A percentile compares a stretch with the other conserved stretches of the same genome.
Conservation (phyloP, 1,284 basidiomycete species). For the Agaricales sp. region DNA sequence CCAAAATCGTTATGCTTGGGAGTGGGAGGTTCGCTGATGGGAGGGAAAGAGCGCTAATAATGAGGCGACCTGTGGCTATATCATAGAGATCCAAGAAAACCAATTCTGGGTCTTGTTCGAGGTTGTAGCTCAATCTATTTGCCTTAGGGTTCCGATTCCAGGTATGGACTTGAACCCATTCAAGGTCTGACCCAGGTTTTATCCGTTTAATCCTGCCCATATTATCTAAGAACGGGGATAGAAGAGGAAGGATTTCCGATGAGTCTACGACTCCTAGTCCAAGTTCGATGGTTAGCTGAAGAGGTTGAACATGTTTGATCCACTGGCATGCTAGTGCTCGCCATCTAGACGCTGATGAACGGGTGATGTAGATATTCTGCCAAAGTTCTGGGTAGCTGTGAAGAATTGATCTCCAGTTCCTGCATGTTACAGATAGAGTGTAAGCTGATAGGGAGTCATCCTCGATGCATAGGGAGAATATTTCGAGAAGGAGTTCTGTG, state of each 20-base stretch:
- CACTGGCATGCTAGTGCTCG: slow-evolving; percentile 40
- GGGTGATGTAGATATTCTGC: slow-evolving; percentile 43
- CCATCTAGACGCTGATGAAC: slow-evolving; percentile 25
- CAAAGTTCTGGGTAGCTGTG: slow-evolving; percentile 44
- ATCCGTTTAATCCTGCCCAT: neutral
- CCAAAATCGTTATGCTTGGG: neutral
- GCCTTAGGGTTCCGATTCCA: slow-evolving; percentile 23
- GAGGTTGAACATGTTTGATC: slow-evolving; percentile 37
- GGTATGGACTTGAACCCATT: slow-evolving; percentile 45
- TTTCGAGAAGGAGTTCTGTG: slow-evolving; percentile 51
- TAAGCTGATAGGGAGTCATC: slow-evolving; percentile 35
- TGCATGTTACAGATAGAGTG: slow-evolving; percentile 40
- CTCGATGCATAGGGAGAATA: slow-evolving; percentile 38
- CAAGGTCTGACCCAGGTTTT: slow-evolving; percentile 20
- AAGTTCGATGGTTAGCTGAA: slow-evolving; percentile 45
- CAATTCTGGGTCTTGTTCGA: slow-evolving; percentile 9
- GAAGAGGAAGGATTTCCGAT: slow-evolving; percentile 46
- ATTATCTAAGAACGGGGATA: slow-evolving; percentile 45
- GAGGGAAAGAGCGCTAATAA: slow-evolving; percentile 14
- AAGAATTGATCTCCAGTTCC: slow-evolving; percentile 40
- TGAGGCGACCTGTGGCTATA: slow-evolving; percentile 34
- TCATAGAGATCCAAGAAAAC: slow-evolving; percentile 25
- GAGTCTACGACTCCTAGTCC: slow-evolving; percentile 35
- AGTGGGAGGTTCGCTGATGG: neutral
- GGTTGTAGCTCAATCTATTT: slow-evolving; percentile 16